Evolutionary conservation across 2,329 filamentous ascomycete species (phyloP).

Genomic region (Chalara sp.): DNA sequence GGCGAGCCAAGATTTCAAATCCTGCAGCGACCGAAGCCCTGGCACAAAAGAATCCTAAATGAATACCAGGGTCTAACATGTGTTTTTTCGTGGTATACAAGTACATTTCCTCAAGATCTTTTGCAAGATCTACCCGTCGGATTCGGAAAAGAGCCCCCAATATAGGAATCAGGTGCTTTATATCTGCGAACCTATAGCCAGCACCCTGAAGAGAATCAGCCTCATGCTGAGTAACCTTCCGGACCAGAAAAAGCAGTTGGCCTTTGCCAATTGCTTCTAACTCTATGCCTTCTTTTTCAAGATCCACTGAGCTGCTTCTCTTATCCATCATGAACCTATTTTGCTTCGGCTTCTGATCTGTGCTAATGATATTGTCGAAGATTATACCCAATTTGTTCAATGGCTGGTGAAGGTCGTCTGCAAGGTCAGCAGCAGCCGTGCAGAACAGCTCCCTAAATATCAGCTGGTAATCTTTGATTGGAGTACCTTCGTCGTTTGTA

Average conservation of each 20-base stretch:
- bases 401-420: neutral
- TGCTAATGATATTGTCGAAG: slow-evolving; percentile 53
- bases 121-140: slow-evolving; percentile 51
- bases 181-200: slow-evolving; percentile 72
- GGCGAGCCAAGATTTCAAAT: slow-evolving; percentile 29
- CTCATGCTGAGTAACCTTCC: slow-evolving; percentile 52
- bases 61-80: slow-evolving; percentile 45
- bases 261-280: slow-evolving; percentile 53
- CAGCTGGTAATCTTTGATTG: neutral
- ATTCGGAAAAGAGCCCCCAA: slow-evolving; percentile 73
- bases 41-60: slow-evolving; percentile 52
- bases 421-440: slow-evolving; percentile 5
- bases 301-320: neutral
- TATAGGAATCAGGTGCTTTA: slow-evolving; percentile 59
- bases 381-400: neutral
- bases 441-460: neutral
- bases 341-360: slow-evolving; percentile 34
- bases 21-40: slow-evolving; percentile 39
- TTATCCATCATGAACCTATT: neutral
- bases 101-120: slow-evolving; percentile 58
- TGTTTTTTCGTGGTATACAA: slow-evolving; percentile 43
- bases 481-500: neutral
- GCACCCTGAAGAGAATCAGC: slow-evolving; percentile 57
- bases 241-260: slow-evolving; percentile 75
- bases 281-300: neutral